Evolutionary conservation across 257 asterid species (phyloP), one percentile per base, ranked within the genome.

Genomic region (Solanum dulcamara): DNA sequence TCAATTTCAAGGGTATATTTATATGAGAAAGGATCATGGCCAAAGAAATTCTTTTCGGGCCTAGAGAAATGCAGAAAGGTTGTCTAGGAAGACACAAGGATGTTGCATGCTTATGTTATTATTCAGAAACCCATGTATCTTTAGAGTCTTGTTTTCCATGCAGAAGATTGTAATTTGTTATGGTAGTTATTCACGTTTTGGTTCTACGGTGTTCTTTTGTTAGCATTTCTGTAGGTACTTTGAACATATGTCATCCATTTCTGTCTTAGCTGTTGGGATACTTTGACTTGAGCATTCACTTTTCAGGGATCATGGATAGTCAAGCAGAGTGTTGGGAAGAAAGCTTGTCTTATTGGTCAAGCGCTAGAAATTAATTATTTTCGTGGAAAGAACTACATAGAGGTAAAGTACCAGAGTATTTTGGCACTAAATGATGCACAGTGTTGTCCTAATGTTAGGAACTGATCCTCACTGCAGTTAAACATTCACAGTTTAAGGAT

Each of bases 241-340:
- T 30, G 64, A 35, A 48, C 66, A 30, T 79, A 33, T 79, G 1
- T 75, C 83, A 48, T 48, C 40, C 30, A 37, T 79, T 48, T 30
- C 20, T 46, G 42, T 79, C 44, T 5, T 66, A 79, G 37, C 42
- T 79, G 30, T 20, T 77, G 42, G 46, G 28, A 48, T 79, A 57
- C 64, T 10, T 79, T 17, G 82, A 26, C 42, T 84, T 83, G 20
- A 46, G 66, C 82, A 17, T 79, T 79, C 42, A 2, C 89, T 88
- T 85, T 72, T 46, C 91, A 96, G 99, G 99, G 99, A 87, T 92
- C 98, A 67, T 97, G 99, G 98, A 97, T 97, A 30, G 99, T 95
- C 70, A 97, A 92, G 92, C 98, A 97, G 86, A 94, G 98, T 44
- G 98, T 97, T 44, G 98, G 99, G 53, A 92, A 92, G 89, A 97